Evolutionary conservation across 1,139 yeast species (phyloP).

Genomic region (Sugiyamaella sp.): DNA sequence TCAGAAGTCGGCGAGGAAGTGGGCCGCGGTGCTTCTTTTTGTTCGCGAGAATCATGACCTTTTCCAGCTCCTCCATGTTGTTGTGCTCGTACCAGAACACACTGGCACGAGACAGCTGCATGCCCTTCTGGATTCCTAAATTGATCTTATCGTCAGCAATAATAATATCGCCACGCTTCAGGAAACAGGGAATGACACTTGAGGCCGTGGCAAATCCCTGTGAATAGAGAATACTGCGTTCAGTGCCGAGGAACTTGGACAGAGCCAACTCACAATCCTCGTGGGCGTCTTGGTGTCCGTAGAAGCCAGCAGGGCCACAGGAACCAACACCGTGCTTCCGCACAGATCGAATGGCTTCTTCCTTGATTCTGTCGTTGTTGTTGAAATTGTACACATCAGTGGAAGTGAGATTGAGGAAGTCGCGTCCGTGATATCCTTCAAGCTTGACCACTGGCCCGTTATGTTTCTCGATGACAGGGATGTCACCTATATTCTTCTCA

Average conservation of each 20-base stretch:
- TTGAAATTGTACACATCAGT: slow-evolving; percentile 62
- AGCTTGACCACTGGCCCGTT: slow-evolving; percentile 55
- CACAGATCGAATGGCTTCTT: slow-evolving; percentile 63
- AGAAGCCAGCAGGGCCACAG: slow-evolving; percentile 97
- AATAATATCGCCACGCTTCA: slow-evolving; percentile 92
- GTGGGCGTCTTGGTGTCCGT: slow-evolving; percentile 95
- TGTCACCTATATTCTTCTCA: slow-evolving; percentile 60
- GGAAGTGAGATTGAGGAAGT: slow-evolving; percentile 42
- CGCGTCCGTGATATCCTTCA: slow-evolving; percentile 31
- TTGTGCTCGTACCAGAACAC: slow-evolving; percentile 81
- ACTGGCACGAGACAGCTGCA: slow-evolving; percentile 82
- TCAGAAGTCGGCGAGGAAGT: slow-evolving; percentile 80
- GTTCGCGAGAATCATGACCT: slow-evolving; percentile 62
- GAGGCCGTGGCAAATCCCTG: slow-evolving; percentile 90
- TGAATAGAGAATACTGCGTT: slow-evolving; percentile 81
- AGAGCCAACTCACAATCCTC: slow-evolving; percentile 76
- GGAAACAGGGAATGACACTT: slow-evolving; percentile 96
- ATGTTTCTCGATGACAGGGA: slow-evolving; percentile 66
- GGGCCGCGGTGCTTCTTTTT: slow-evolving; percentile 61
- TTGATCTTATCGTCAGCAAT: slow-evolving; percentile 84
- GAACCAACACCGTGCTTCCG: slow-evolving; percentile 90
- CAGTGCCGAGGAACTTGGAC: slow-evolving; percentile 74
- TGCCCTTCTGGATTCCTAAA: slow-evolving; percentile 83
- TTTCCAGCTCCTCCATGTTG: slow-evolving; percentile 79
- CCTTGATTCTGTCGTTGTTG: slow-evolving; percentile 52